Conservation (phyloP, 2,329 filamentous ascomycete species). For the Fusarium buxicola region DNA sequence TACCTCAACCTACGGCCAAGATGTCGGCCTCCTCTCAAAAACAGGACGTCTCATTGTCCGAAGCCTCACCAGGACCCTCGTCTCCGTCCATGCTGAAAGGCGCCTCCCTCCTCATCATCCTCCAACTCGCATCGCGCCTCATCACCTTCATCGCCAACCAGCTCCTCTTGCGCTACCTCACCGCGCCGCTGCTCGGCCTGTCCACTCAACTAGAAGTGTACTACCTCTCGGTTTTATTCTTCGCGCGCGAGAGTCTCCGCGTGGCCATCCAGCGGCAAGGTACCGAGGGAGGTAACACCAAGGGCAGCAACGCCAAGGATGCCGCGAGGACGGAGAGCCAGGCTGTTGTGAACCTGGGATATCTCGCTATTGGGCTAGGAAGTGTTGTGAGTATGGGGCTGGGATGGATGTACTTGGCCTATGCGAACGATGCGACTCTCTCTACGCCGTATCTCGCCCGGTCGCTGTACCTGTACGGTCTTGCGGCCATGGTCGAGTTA, state of each 20-base stretch:
- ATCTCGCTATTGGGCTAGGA: slow-evolving; percentile 79
- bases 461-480: slow-evolving; percentile 65
- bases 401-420: slow-evolving; percentile 74
- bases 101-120: slow-evolving; percentile 85
- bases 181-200: slow-evolving; percentile 84
- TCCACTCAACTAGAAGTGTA: slow-evolving; percentile 93
- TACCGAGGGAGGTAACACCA: slow-evolving; percentile 22
- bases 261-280: slow-evolving; percentile 87
- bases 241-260: slow-evolving; percentile 89
- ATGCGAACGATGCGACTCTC: slow-evolving; percentile 58
- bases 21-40: slow-evolving; percentile 11
- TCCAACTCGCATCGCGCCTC: slow-evolving; percentile 88
- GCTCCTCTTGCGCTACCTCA: slow-evolving; percentile 86
- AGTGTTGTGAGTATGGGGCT: slow-evolving; percentile 71
- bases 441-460: slow-evolving; percentile 72
- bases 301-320: slow-evolving; percentile 23
- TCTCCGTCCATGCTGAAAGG: slow-evolving; percentile 67
- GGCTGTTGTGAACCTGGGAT: slow-evolving; percentile 88
- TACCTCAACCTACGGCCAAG: neutral
- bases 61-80: neutral
- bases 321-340: slow-evolving; percentile 64
- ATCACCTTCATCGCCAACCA: slow-evolving; percentile 95
- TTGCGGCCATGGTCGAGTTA: slow-evolving; percentile 77
- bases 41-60: neutral
- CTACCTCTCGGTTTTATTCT: slow-evolving; percentile 93